phyloP scores from a whole-genome alignment of 2,329 filamentous ascomycete species.

The Sporothrix schenckii region DNA sequence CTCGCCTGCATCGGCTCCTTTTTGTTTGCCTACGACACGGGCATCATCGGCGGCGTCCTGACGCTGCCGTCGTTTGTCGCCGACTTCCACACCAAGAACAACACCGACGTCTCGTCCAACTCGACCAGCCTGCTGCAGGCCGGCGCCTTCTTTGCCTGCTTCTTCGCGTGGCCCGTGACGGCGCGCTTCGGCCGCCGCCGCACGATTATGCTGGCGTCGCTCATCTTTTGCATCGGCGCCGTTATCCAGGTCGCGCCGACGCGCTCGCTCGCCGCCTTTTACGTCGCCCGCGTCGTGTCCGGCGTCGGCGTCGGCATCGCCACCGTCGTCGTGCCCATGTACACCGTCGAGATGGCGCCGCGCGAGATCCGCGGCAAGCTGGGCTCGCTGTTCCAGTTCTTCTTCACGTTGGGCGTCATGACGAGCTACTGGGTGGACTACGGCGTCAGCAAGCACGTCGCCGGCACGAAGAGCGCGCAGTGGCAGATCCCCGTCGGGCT shows the following conservation, averaged over 20 bases:
- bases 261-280: slow-evolving; percentile 64
- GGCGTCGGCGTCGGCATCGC: slow-evolving; percentile 71
- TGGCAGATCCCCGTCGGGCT: slow-evolving; percentile 66
- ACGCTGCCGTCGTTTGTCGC: slow-evolving; percentile 12
- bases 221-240: slow-evolving; percentile 66
- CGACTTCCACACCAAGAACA: background rate
- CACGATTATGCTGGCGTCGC: slow-evolving; percentile 64
- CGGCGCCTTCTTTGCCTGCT: background rate
- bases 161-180: background rate
- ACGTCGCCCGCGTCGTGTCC: slow-evolving; percentile 65
- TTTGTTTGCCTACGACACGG: background rate
- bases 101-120: slow-evolving; percentile 1
- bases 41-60: slow-evolving; percentile 13
- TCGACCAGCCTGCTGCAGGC: slow-evolving; percentile 1
- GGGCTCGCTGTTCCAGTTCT: slow-evolving; percentile 69
- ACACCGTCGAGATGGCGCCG: slow-evolving; percentile 71
- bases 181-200: slow-evolving; percentile 58
- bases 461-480: slow-evolving; percentile 52
- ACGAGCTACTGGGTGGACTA: slow-evolving; percentile 69
- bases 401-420: slow-evolving; percentile 73
- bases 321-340: slow-evolving; percentile 73
- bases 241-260: slow-evolving; percentile 65
- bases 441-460: slow-evolving; percentile 54
- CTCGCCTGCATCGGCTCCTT: background rate
- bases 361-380: slow-evolving; percentile 67